Conservation (phyloP, 441 rosid genomes). For the Lepidium campestre region DNA sequence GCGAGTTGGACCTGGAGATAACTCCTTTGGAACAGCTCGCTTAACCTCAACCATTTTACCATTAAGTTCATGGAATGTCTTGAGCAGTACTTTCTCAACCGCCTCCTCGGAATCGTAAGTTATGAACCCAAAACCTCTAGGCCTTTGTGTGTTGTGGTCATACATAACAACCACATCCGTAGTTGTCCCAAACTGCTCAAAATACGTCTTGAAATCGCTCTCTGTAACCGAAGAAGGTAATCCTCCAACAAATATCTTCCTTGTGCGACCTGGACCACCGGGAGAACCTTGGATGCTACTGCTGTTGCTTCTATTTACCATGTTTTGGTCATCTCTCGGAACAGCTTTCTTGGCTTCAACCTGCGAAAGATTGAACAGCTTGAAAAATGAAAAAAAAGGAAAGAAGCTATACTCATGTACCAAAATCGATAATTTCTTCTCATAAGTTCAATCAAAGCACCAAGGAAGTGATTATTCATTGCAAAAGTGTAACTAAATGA, state of each 20-base stretch:
- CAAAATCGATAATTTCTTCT: background rate
- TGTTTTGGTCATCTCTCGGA: constrained; percentile 91
- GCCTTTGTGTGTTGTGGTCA: constrained; percentile 96
- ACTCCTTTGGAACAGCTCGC: constrained; percentile 92
- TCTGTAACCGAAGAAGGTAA: constrained; percentile 91
- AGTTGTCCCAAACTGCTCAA: constrained; percentile 86
- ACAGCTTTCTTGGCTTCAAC: constrained; percentile 97
- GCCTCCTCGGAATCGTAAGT: constrained; percentile 93
- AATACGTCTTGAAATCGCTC: constrained; percentile 77
- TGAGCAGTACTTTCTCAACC: constrained; percentile 74
- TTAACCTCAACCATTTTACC: constrained; percentile 81
- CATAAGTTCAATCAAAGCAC: background rate
- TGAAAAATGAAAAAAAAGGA: background rate
- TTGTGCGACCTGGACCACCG: constrained; percentile 70
- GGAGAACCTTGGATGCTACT: constrained; percentile 81
- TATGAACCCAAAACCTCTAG: constrained; percentile 98
- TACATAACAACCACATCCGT: constrained; percentile 94
- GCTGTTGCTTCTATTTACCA: constrained; percentile 49
- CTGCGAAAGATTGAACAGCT: constrained; percentile 32
- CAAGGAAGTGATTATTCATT: background rate
- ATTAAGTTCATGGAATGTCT: constrained; percentile 86
- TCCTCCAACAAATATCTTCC: constrained; percentile 96
- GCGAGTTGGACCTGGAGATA: constrained; percentile 80
- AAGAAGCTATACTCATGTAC: background rate
- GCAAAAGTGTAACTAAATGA: background rate